Percentiles rank a stretch among this genome's conserved stretches.
Conservation (phyloP, 345 rosid genomes). For the Eucalyptus pumila region DNA sequence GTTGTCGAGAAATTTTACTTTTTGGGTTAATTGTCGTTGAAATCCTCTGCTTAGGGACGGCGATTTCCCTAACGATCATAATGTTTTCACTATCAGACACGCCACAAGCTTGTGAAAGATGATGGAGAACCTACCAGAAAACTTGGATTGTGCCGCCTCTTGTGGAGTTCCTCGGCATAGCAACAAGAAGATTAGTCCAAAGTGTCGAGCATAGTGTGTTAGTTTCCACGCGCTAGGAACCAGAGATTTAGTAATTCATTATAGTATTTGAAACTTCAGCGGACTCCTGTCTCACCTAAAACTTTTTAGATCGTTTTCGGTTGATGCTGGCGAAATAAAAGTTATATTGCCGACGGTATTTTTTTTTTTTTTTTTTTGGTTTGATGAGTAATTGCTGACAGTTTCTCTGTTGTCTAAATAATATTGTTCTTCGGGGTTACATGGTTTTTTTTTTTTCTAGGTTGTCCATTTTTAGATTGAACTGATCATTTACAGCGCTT, state of each 20-base stretch:
- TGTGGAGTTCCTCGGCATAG: neutral
- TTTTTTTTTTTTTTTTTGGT: no score
- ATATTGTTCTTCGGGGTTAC: neutral
- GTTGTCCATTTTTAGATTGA: neutral
- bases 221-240: neutral
- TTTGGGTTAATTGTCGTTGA: neutral
- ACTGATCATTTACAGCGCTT: neutral
- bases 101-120: neutral
- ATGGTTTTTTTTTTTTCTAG: neutral
- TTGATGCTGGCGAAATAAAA: no score
- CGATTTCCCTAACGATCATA: neutral
- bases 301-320: no score
- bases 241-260: no score
- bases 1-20: neutral
- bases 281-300: neutral
- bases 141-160: neutral
- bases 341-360: neutral
- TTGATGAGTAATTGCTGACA: neutral
- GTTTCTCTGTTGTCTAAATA: neutral
- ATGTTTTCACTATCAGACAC: neutral
- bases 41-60: neutral
- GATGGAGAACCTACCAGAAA: neutral
- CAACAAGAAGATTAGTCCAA: neutral
- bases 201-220: neutral
- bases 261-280: neutral